Base-by-base conservation (phyloP, 768 basidiomycete genomes). In the Termitomyces sp. region DNA sequence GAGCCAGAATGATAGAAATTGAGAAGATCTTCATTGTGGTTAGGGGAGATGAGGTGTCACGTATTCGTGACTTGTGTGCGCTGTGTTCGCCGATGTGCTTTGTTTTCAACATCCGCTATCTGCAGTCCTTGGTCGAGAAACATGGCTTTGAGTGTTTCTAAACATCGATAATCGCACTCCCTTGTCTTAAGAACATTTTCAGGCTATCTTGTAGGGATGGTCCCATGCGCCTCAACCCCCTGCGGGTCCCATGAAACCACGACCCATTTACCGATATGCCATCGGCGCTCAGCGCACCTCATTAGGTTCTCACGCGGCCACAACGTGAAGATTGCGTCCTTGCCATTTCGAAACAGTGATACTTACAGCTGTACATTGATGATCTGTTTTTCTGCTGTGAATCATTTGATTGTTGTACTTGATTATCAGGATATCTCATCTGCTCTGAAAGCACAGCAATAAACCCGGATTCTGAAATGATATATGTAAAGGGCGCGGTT, bases 21-120 rank as follows among this genome's bases (percentile, higher is more conserved):
- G 88, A 85, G 69, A 80, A 94, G 64, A 97, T 79, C 83, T 94
- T 97, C 92, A 96, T 94, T 55, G 57, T 63, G 46, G 39, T 37
- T 52, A 46, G 44, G 29, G 20, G 46, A 69, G 65, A 48, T 69
- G 43, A 27, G 26, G 39, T 60, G 62, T 61, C 59, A 60, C 56
- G 37, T 24, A 13, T 42, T 58, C 39, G 57, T 59, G 58, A 22
- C 31, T 20, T 32, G n/a, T 5, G 20, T 5, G 5, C 41, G 20
- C 41, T 20, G n/a, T 24, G 20, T 5, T 20, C 9, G n/a, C n/a
- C n/a, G 39, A 8, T n/a, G n/a, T 5, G 4, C 10, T 22, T 14
- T 14, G 16, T 18, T 27, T 18, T 18, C 8, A 46, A 27, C 16
- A 26, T 26, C 16, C 24, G 26, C 12, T 24, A 13, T 44, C 43